Conservation (phyloP, 2,329 filamentous ascomycete species). For the Geosmithia putterillii region DNA sequence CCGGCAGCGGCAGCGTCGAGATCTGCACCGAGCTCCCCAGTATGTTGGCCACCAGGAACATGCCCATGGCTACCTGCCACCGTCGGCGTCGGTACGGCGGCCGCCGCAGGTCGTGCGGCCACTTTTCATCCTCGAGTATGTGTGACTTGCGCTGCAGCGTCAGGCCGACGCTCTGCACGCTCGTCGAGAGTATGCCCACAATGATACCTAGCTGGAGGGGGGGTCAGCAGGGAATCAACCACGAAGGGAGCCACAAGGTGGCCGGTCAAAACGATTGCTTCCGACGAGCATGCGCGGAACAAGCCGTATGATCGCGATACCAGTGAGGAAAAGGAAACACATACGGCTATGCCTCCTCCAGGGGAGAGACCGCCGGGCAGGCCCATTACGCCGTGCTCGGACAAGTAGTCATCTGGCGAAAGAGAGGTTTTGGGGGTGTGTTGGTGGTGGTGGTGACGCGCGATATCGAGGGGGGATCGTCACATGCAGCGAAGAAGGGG, state of each 20-base stretch:
- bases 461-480: background rate
- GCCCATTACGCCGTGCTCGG: slow-evolving; percentile 45
- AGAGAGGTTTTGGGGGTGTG: slow-evolving; percentile 8
- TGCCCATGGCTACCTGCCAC: slow-evolving; percentile 96
- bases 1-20: slow-evolving; percentile 84
- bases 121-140: slow-evolving; percentile 92
- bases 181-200: slow-evolving; percentile 86
- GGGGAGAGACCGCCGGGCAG: slow-evolving; percentile 65
- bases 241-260: no score
- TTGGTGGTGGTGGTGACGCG: background rate
- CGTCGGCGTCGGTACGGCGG: slow-evolving; percentile 81
- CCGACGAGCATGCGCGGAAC: no score
- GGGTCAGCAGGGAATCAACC: no score
- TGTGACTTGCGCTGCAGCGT: slow-evolving; percentile 97
- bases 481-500: background rate
- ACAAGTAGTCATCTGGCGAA: slow-evolving; percentile 34
- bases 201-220: slow-evolving; percentile 70
- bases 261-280: no score
- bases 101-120: slow-evolving; percentile 61
- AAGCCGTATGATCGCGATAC: background rate
- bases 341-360: slow-evolving; percentile 63
- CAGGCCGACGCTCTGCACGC: slow-evolving; percentile 85
- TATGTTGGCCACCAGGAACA: slow-evolving; percentile 92
- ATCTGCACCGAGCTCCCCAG: slow-evolving; percentile 95
- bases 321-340: slow-evolving; percentile 11